phyloP scores from a whole-genome alignment of 768 basidiomycete genomes.

The Tulasnella sp. region DNA sequence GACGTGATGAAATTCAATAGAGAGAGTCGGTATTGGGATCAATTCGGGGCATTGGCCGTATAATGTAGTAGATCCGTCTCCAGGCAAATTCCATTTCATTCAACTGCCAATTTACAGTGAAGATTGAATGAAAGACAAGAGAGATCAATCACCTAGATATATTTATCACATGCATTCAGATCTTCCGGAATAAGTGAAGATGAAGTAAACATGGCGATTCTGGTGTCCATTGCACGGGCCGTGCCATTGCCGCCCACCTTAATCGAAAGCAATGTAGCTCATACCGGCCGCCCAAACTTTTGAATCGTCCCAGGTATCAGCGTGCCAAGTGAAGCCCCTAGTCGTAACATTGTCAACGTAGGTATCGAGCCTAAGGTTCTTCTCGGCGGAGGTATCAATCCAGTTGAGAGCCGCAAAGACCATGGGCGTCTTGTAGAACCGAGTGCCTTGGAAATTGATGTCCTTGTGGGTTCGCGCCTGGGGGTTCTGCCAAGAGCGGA shows the following conservation, averaged over 20 bases:
- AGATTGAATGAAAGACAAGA: neutral
- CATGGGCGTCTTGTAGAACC: conserved; percentile 1
- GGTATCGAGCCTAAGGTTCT: neutral
- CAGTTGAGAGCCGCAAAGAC: conserved; percentile 24
- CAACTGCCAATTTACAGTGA: too few species aligned
- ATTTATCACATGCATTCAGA: neutral
- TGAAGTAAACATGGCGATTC: too few species aligned
- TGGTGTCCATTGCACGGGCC: too few species aligned
- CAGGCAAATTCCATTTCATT: too few species aligned
- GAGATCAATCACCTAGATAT: neutral
- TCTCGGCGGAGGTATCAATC: conserved; percentile 13
- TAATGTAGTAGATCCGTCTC: too few species aligned
- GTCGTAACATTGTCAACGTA: neutral
- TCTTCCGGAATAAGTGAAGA: too few species aligned
- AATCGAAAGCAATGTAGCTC: conserved; percentile 14
- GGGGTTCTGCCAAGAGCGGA: neutral
- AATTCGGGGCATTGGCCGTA: too few species aligned
- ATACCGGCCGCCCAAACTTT: conserved; percentile 21
- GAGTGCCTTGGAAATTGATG: neutral
- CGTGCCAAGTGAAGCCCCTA: conserved; percentile 25
- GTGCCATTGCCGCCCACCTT: neutral
- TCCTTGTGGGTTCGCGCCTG: neutral
- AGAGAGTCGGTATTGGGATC: too few species aligned
- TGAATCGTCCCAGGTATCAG: conserved; percentile 23
- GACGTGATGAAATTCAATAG: too few species aligned